A percentile compares a stretch with the other conserved stretches of the same genome.
Evolutionary conservation across 352 stramenopile genomes (phyloP).

Genomic region (Globisporangium camurandrum): DNA sequence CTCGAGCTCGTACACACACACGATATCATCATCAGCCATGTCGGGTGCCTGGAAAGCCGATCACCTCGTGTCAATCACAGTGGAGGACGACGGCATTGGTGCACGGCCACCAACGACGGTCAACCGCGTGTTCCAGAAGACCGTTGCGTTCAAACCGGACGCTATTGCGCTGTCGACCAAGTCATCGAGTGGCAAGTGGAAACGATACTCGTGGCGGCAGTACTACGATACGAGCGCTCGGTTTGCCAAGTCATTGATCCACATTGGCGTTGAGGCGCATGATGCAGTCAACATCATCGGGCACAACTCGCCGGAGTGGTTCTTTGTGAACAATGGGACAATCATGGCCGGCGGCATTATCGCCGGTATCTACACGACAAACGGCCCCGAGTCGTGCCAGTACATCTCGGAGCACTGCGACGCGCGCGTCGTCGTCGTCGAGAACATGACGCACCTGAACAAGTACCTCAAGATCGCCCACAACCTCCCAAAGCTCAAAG

Average conservation of each 20-base stretch:
- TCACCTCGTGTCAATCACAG: conserved; percentile 3
- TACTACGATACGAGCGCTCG: conserved; percentile 62
- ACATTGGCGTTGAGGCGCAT: conserved; percentile 54
- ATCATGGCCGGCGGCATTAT: conserved; percentile 76
- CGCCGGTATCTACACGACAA: conserved; percentile 83
- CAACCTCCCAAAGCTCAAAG: conserved; percentile 62
- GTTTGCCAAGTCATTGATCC: conserved; percentile 73
- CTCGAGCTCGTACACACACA: too few species aligned
- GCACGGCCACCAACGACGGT: conserved; percentile 28
- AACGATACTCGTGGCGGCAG: conserved; percentile 52
- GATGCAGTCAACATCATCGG: conserved; percentile 78
- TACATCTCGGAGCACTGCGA: conserved; percentile 80
- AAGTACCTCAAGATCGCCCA: conserved; percentile 65
- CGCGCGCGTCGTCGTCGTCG: conserved; percentile 69
- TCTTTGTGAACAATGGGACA: conserved; percentile 69
- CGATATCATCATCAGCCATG: conserved; percentile 3
- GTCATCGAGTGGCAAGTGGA: conserved; percentile 28
- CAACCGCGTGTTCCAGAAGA: conserved; percentile 27
- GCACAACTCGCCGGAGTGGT: conserved; percentile 83
- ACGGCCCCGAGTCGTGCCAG: conserved; percentile 58
- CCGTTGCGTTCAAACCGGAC: conserved; percentile 18
- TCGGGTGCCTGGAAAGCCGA: conserved; percentile 8
- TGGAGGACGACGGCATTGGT: conserved; percentile 16
- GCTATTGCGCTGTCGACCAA: conserved; percentile 31
- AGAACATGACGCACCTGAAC: conserved; percentile 54